Conservation (phyloP, 495 filamentous ascomycete genomes). For the Aspergillus ellipticus region DNA sequence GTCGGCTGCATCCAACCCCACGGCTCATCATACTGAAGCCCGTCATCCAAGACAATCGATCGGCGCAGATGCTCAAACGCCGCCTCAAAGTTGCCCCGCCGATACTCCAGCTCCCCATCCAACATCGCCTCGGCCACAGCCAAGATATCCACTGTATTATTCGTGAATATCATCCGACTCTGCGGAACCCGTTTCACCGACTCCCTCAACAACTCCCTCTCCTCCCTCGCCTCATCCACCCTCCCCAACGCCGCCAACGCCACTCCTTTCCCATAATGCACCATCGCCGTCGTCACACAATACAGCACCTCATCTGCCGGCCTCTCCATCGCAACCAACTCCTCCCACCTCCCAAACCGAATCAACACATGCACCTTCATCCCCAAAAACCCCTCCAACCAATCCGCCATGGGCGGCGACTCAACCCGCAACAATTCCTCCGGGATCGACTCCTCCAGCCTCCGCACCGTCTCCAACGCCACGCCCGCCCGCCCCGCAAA, state of each 20-base stretch:
- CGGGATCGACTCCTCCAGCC: slow-evolving; percentile 52
- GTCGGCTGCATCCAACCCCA: slow-evolving; percentile 68
- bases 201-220: slow-evolving; percentile 42
- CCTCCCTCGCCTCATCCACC: slow-evolving; percentile 42
- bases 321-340: slow-evolving; percentile 47
- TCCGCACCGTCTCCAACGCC: slow-evolving; percentile 50
- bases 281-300: slow-evolving; percentile 60
- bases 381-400: slow-evolving; percentile 62
- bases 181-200: slow-evolving; percentile 43
- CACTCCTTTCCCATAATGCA: slow-evolving; percentile 61
- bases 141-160: slow-evolving; percentile 58
- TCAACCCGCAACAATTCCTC: slow-evolving; percentile 57
- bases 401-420: slow-evolving; percentile 69
- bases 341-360: slow-evolving; percentile 64
- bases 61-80: slow-evolving; percentile 53
- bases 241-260: slow-evolving; percentile 53
- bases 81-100: slow-evolving; percentile 47
- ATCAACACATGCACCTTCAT: slow-evolving; percentile 62
- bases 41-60: slow-evolving; percentile 51
- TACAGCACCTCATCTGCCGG: slow-evolving; percentile 54
- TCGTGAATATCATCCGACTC: slow-evolving; percentile 62
- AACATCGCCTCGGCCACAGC: slow-evolving; percentile 59
- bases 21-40: slow-evolving; percentile 59
- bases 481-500: slow-evolving; percentile 56
- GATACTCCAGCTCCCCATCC: slow-evolving; percentile 66